Conservation (phyloP, 1,284 basidiomycete species). For the Sporisorium scitamineum region DNA sequence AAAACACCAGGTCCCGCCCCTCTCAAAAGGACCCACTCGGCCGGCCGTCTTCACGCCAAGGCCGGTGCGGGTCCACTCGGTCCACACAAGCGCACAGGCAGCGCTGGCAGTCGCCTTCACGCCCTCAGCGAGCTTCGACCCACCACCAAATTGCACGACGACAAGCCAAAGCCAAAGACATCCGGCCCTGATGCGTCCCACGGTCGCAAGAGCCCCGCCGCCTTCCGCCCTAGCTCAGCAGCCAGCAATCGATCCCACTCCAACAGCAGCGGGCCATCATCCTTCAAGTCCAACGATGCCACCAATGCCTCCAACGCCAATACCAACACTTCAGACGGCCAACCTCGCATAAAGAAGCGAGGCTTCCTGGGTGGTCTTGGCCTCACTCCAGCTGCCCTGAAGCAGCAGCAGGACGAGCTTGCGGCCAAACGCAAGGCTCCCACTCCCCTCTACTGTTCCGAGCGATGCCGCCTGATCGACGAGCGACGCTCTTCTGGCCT, state of each 20-base stretch:
- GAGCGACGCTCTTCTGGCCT: conserved; percentile 55
- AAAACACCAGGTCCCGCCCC: conserved; percentile 17
- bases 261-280: conserved; percentile 46
- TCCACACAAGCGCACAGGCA: conserved; percentile 58
- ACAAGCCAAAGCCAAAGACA: conserved; percentile 35
- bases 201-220: conserved; percentile 38
- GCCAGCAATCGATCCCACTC: conserved; percentile 48
- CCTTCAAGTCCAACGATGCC: conserved; percentile 47
- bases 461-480: conserved; percentile 61
- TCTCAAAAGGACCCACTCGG: conserved; percentile 55
- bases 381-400: conserved; percentile 51
- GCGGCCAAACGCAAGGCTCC: conserved; percentile 46
- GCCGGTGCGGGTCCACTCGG: conserved; percentile 41
- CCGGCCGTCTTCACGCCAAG: conserved; percentile 56
- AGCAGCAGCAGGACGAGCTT: conserved; percentile 52
- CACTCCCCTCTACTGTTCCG: conserved; percentile 61
- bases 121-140: conserved; percentile 63
- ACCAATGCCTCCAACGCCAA: conserved; percentile 13
- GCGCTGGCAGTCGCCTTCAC: conserved; percentile 57
- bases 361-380: conserved; percentile 54
- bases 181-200: conserved; percentile 5
- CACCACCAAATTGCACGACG: conserved; percentile 59
- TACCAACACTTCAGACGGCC: conserved; percentile 3
- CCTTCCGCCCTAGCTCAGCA: conserved; percentile 39
- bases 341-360: conserved; percentile 37